Evolutionary conservation across 208 protist genomes (phyloP), one percentile per base, ranked within the genome.

Genomic region (Porcisia hertigi): DNA sequence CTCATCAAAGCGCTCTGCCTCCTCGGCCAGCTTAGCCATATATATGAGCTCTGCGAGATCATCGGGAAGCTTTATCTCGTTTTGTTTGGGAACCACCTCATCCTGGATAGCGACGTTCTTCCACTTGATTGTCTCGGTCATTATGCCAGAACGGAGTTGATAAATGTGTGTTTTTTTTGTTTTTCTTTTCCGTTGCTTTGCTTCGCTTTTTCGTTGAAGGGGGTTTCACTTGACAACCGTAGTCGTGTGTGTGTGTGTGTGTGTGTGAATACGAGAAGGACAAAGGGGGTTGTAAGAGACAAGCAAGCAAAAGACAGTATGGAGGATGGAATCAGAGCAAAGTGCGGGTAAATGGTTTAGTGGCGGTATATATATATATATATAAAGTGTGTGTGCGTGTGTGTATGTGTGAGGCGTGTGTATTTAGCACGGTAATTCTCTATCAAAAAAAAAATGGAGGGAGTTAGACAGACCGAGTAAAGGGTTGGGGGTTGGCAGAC

Each of bases 1-100:
- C 84, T 99, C 99, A 65, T 97, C 93, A 80, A 96, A 98, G 69
- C 99, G 97, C 91, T 99, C 98, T 57, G 98, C 97, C 90, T 99
- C 98, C 88, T 99, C 99, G 55, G 98, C 94, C 23, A 99, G 90
- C 87, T 99, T 99, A 25, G 98, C 98, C 87, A 98, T 94, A 73
- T 98, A 99, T 47, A 99, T 92, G 43, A 94, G 87, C 66, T 98
- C 97, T 71, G 87, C 85, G 30, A 88, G 81, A 76, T 86, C 87
- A 65, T 96, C 92, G 9, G 92, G 92, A 25, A 96, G 88, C 66
- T 86, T 80, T 69, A 96, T 94, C 49, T 94, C 90, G 69, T 69
- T 87, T 67, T 83, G 84, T 84, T 93, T 94, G 14, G 92, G 92
- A 52, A 96, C 92, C 45, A 94, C 80, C 79, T 96, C 92, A 36